Conservation (phyloP, 2,329 filamentous ascomycete species). For the Ophiostoma ulmi region DNA sequence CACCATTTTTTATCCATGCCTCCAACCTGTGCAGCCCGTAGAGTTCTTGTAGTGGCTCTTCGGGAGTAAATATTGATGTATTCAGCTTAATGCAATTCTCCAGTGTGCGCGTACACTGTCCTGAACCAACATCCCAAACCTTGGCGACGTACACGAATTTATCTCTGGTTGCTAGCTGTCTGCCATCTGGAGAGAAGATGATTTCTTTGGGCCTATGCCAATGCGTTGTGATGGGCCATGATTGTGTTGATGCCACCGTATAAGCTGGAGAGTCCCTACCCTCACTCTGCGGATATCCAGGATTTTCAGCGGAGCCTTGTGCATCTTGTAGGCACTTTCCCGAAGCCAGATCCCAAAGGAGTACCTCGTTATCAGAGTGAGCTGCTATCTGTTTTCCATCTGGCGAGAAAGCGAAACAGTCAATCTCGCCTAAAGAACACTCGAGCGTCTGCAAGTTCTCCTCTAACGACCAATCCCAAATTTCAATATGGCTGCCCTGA, state of each 20-base stretch:
- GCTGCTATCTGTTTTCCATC: not conserved
- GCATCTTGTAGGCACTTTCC: not conserved
- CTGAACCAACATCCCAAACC: not conserved
- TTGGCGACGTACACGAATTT: not conserved
- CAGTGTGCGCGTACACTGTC: not conserved
- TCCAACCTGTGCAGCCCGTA: rapidly evolving
- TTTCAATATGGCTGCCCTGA: not conserved
- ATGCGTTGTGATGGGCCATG: too few species aligned
- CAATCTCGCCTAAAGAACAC: not conserved
- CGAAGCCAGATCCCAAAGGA: not conserved
- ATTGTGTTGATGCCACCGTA: too few species aligned
- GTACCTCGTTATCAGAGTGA: not conserved
- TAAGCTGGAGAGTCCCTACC: too few species aligned
- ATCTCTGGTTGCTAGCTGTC: not conserved
- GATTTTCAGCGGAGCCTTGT: not conserved
- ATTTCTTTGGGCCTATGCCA: not conserved
- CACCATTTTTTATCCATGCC: not conserved
- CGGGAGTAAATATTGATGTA: not conserved
- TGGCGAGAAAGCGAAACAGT: not conserved
- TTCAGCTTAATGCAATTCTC: too few species aligned
- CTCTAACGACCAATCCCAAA: not conserved
- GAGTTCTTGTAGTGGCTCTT: not conserved
- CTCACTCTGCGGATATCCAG: too few species aligned
- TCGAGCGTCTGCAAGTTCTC: not conserved
- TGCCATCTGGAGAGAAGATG: not conserved